Evolutionary conservation across 192 early-diverging fungal genomes (phyloP), one percentile per base, ranked within the genome.

Genomic region (Coemansia pectinata): DNA sequence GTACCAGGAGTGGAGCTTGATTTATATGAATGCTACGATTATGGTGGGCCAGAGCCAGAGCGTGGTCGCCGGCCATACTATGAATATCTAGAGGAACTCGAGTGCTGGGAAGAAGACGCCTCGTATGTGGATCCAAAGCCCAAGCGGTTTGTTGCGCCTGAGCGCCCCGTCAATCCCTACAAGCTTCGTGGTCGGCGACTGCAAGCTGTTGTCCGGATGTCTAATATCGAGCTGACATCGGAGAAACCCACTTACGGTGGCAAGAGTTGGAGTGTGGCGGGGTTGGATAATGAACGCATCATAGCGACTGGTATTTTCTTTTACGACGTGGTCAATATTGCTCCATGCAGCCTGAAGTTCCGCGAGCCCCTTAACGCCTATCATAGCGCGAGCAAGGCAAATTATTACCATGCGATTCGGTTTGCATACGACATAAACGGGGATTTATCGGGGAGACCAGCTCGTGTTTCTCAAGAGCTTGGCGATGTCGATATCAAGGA

Each of bases 241-340:
- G 1, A 27, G 27, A 27, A 27, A 27, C 86, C 87, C 1, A 44
- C 36, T 4, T 88, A 85, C 59, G n/a, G 39, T 0, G 87, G 86
- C 4, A 23, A 21, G 12, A 33, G 52, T 0, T 92, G 89, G 91
- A 87, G 91, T 39, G 66, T 88, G 5, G 91, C 90, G 57, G 88
- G 84, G 1, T 27, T 27, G 27, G 27, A 27, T 27, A 27, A 27
- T 27, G 0, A 27, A 27, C 27, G 27, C 27, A 27, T 27, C 27
- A 27, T 27, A 27, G 27, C 27, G 27, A 27, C 27, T 27, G 27
- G 27, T 27, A 27, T 27, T 27, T 27, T 27, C 27, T 27, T 27
- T 27, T 27, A 27, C 27, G 27, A 0, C 27, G 27, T 27, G 27
- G 27, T 27, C 27, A 27, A 27, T 27, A 27, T 27, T 27, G 27